phyloP scores from a whole-genome alignment of 164 flowering plant genomes.

The Kalanchoe fedtschenkoi region DNA sequence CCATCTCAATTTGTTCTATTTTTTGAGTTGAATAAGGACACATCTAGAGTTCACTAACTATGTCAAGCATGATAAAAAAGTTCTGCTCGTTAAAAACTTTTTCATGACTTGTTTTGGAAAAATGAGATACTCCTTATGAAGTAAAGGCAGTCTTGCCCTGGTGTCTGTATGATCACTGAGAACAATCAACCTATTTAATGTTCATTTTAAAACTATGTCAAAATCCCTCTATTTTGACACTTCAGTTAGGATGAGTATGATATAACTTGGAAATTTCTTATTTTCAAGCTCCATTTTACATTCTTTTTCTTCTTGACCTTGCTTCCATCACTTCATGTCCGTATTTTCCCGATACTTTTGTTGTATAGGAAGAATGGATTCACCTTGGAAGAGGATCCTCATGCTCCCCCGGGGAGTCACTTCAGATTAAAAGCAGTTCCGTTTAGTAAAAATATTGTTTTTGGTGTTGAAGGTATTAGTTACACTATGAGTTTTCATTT shows the following conservation, averaged over 20 bases:
- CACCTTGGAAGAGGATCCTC: slow-evolving; percentile 61
- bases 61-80: neutral
- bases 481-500: neutral
- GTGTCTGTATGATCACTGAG: no score
- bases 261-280: neutral
- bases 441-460: slow-evolving; percentile 89
- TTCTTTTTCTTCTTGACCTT: neutral
- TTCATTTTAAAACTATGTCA: neutral
- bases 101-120: neutral
- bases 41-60: neutral
- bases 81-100: neutral
- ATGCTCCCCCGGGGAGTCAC: slow-evolving; percentile 72
- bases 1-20: neutral
- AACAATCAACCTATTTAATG: neutral
- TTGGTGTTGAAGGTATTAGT: slow-evolving; percentile 80
- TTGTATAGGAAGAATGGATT: slow-evolving; percentile 84
- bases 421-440: slow-evolving; percentile 78
- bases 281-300: neutral
- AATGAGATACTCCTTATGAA: neutral
- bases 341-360: slow-evolving; percentile 5
- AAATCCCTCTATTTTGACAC: neutral
- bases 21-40: neutral
- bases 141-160: neutral
- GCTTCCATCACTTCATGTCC: neutral
- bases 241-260: neutral